Percentiles rank a stretch among this genome's conserved stretches.
Conservation (phyloP, 768 basidiomycete species). For the Rhodotorula sphaerocarpa region DNA sequence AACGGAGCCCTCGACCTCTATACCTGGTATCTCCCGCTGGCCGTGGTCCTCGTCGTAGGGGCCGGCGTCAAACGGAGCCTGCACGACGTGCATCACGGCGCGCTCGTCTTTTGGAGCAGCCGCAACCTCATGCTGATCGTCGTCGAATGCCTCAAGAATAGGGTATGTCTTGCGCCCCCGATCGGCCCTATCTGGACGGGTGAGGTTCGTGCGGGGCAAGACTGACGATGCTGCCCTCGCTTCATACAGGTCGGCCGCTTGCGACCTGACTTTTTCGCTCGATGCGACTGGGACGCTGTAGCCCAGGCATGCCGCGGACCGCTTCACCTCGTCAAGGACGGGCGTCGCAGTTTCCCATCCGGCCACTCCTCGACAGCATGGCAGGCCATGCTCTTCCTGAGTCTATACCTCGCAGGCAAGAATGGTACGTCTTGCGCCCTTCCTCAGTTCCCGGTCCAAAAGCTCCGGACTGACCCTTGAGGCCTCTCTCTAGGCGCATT, state of each 20-base stretch:
- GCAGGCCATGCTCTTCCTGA: slow-evolving; percentile 32
- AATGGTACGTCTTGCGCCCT: slow-evolving; percentile 11
- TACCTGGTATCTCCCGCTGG: slow-evolving; percentile 2
- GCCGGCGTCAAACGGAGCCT: not conserved
- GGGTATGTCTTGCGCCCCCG: too few species aligned
- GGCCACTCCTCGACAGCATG: slow-evolving; percentile 38
- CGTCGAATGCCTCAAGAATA: slow-evolving; percentile 34
- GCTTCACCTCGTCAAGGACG: slow-evolving; percentile 30
- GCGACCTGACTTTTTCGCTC: slow-evolving; percentile 31
- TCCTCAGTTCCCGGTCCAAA: not conserved
- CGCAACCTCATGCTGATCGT: slow-evolving; percentile 11
- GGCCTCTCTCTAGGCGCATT: slow-evolving; percentile 21
- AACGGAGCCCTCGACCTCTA: slow-evolving; percentile 8
- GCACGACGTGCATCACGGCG: slow-evolving; percentile 24
- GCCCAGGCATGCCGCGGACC: slow-evolving; percentile 26
- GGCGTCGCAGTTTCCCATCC: slow-evolving; percentile 28
- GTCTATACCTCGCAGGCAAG: slow-evolving; percentile 35
- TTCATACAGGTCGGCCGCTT: slow-evolving; percentile 11
- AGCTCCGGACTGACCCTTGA: too few species aligned
- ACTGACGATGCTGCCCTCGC: too few species aligned
- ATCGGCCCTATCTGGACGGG: too few species aligned
- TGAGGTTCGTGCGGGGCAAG: too few species aligned
- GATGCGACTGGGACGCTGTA: slow-evolving; percentile 30
- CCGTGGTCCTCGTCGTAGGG: slow-evolving; percentile 7
- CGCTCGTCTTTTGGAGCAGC: slow-evolving; percentile 4